Conservation (phyloP, 768 basidiomycete genomes). For the Lactarius indigo region DNA sequence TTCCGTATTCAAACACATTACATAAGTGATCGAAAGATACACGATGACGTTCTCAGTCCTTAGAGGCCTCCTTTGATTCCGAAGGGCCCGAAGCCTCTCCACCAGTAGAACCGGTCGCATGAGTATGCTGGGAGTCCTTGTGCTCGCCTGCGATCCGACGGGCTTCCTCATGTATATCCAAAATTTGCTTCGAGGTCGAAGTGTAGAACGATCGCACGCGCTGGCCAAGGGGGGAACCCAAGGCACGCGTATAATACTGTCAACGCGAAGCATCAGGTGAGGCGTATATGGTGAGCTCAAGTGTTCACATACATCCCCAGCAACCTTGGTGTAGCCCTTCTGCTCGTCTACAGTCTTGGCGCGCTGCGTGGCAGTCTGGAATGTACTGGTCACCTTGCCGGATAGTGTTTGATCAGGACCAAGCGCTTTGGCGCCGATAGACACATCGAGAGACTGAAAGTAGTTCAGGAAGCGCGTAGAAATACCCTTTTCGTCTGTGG, state of each 20-base stretch:
- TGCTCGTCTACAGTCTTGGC: slow-evolving; percentile 78
- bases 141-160: slow-evolving; percentile 67
- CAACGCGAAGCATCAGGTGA: background rate
- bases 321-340: slow-evolving; percentile 67
- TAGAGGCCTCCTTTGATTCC: background rate
- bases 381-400: slow-evolving; percentile 60
- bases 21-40: background rate
- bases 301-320: slow-evolving; percentile 51
- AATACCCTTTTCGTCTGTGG: slow-evolving; percentile 76
- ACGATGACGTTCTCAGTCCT: background rate
- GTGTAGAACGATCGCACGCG: slow-evolving; percentile 84
- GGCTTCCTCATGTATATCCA: slow-evolving; percentile 94
- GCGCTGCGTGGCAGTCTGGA: slow-evolving; percentile 62
- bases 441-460: slow-evolving; percentile 66
- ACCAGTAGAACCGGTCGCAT: background rate
- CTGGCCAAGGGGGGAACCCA: slow-evolving; percentile 73
- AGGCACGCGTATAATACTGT: slow-evolving; percentile 76
- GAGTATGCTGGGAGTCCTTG: slow-evolving; percentile 34
- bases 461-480: slow-evolving; percentile 80
- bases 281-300: background rate
- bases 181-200: slow-evolving; percentile 77
- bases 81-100: background rate
- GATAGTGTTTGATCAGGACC: slow-evolving; percentile 83
- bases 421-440: slow-evolving; percentile 63
- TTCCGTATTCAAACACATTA: background rate